Conservation (phyloP, 345 rosid species). For the Cardamine chenopodiifolia region DNA sequence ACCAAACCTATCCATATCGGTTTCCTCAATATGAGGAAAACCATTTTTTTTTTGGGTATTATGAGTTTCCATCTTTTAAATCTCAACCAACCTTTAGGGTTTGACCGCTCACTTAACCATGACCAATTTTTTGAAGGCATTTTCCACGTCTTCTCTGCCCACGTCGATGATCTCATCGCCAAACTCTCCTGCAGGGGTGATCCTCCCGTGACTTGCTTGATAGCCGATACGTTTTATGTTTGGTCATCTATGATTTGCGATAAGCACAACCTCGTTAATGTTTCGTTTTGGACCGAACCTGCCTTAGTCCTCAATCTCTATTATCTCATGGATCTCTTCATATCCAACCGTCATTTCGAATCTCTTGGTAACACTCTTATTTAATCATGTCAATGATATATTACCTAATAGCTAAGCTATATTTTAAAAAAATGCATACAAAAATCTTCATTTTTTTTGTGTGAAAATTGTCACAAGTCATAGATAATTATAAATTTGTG, state of each 20-base stretch:
- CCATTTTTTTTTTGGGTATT: neutral
- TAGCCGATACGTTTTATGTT: constrained; percentile 66
- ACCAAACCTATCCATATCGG: neutral
- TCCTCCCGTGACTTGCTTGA: constrained; percentile 49
- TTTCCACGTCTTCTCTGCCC: constrained; percentile 60
- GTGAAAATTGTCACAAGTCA: neutral
- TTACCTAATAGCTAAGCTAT: neutral
- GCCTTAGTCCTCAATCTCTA: constrained; percentile 62
- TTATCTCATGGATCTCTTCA: constrained; percentile 60
- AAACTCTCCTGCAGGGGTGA: constrained; percentile 38
- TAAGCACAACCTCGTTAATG: constrained; percentile 51
- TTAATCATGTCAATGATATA: neutral
- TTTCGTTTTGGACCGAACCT: constrained; percentile 74
- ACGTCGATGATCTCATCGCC: constrained; percentile 51
- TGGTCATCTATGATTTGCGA: constrained; percentile 59
- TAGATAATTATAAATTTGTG: neutral
- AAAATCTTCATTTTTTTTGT: neutral
- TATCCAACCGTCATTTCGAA: constrained; percentile 57
- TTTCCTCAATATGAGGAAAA: neutral
- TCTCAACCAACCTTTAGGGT: constrained; percentile 27
- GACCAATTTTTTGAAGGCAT: constrained; percentile 60
- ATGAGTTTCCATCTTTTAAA: neutral
- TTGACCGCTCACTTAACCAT: constrained; percentile 64
- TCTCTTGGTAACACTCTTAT: constrained; percentile 45
- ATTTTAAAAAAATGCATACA: neutral